Conservation (phyloP, 2,329 filamentous ascomycete genomes). For the Lasiodiplodia citricola region DNA sequence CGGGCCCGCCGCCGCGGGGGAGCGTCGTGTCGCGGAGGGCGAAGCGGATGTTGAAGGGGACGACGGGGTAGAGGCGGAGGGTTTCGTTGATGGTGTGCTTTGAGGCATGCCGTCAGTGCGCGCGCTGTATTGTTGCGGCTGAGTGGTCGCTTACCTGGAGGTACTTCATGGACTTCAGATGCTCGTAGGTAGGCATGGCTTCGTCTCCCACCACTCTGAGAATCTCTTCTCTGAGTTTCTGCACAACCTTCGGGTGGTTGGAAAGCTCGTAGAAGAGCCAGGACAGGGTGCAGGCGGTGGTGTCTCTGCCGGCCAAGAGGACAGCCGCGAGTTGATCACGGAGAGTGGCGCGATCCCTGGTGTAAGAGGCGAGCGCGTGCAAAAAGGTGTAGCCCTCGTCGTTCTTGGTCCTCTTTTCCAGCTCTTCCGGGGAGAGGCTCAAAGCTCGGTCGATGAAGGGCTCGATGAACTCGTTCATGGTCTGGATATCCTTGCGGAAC, state of each 20-base stretch:
- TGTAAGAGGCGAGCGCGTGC: constrained; percentile 82
- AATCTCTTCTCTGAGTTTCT: constrained; percentile 76
- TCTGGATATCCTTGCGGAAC: constrained; percentile 68
- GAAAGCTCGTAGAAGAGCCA: constrained; percentile 85
- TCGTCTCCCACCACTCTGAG: constrained; percentile 67
- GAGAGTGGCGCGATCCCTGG: constrained; percentile 69
- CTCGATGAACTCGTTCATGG: constrained; percentile 78
- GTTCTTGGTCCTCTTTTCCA: constrained; percentile 73
- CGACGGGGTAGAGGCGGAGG: constrained; percentile 56
- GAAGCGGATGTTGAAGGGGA: constrained; percentile 57
- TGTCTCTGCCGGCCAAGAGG: constrained; percentile 84
- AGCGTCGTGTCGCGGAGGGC: constrained; percentile 55
- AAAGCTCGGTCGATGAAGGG: constrained; percentile 78
- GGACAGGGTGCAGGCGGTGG: constrained; percentile 79
- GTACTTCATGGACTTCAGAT: constrained; percentile 89
- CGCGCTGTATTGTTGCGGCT: background rate
- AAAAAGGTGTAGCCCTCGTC: constrained; percentile 82
- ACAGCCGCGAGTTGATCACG: constrained; percentile 85
- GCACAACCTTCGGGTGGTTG: constrained; percentile 69
- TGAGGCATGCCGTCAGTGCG: constrained; percentile 45
- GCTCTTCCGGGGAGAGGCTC: constrained; percentile 70
- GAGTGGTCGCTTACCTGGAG: constrained; percentile 46
- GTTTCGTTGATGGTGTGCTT: constrained; percentile 49
- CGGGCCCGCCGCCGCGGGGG: constrained; percentile 54
- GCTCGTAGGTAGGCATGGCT: constrained; percentile 69